Base-by-base conservation (phyloP, 768 basidiomycete species). In the Lactarius sanguifluus region DNA sequence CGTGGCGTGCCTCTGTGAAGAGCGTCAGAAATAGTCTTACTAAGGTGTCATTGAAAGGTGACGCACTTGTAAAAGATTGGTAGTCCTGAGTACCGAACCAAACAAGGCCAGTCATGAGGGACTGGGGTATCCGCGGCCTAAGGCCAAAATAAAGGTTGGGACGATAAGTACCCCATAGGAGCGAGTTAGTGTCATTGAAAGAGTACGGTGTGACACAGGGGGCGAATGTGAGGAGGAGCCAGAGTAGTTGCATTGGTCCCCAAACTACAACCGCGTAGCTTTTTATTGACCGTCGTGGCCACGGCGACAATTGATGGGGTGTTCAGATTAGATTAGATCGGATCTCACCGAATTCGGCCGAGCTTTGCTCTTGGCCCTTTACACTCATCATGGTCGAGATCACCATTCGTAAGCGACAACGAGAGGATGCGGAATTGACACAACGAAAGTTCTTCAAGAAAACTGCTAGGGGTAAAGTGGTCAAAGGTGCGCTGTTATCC, bases 391-490 rank as follows among this genome's bases (percentile, higher is more conserved):
- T 85, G 83, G 76, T 77, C 41, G 77, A 86, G 64, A 93, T 94
- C 41, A 86, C 85, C 4, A 88, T 94, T 45, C 79, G 86, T 25
- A 94, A 91, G 71, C 81, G 92, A 62, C 83, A 89, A 18, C 80
- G 81, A 52, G 81, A 85, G 5, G 92, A 94, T 73, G 89, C 88
- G 1, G 83, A 85, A 15, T 74, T 90, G 2, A 91, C 92, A 0
- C 93, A 93, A 72, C 88, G 91, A 67, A 96, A 94, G 75, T 98
- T 95, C 77, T 91, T 95, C 82, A 96, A 93, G 77, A 98, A 98
- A 78, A 98, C 97, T 0, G 90, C 92, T 0, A 80, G 86, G 71
- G 97, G 97, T 18, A 96, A 95, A 73, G 93, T 99, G 23, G 86
- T 96, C 73, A 97, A 96, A 81, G 90, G 96, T 94, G 57, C 54